phyloP scores from a whole-genome alignment of 2,329 filamentous ascomycete species.

The Immersiporthe knoxdaviesiana region DNA sequence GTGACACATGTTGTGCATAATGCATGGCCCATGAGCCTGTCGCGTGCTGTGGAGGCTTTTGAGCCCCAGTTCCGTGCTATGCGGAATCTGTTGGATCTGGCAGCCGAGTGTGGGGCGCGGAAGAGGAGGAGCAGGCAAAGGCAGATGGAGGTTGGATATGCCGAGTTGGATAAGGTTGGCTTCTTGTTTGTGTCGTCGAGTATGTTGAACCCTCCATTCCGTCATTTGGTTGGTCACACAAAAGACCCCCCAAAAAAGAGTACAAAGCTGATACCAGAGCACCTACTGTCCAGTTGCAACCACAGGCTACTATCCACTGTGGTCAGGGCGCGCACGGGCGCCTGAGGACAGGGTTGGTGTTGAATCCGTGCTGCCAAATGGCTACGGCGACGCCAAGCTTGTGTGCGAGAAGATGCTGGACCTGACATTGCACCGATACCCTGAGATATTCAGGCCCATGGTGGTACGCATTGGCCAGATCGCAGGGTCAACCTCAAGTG shows the following conservation, averaged over 20 bases:
- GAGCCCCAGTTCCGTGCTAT: constrained; percentile 50
- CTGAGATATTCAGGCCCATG: constrained; percentile 46
- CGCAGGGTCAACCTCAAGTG: constrained; percentile 51
- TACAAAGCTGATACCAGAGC: neutral
- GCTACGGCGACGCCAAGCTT: constrained; percentile 58
- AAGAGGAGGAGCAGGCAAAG: neutral
- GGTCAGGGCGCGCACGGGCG: constrained; percentile 37
- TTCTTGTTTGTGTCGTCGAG: constrained; percentile 49
- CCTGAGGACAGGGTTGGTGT: constrained; percentile 48
- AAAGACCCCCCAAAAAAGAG: too few relatives aligned
- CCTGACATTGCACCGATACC: constrained; percentile 48
- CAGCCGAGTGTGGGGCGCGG: constrained; percentile 28
- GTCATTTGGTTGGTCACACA: neutral
- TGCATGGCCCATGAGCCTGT: constrained; percentile 54
- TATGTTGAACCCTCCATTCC: neutral
- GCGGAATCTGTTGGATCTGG: constrained; percentile 51
- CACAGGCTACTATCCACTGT: constrained; percentile 34
- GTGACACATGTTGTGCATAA: constrained; percentile 57
- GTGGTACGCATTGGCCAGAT: constrained; percentile 55
- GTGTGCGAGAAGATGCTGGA: constrained; percentile 55
- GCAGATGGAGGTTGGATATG: neutral
- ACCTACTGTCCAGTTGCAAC: constrained; percentile 1
- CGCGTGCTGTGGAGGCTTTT: constrained; percentile 43
- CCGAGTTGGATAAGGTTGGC: constrained; percentile 27
- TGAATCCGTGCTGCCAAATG: constrained; percentile 46